Evolutionary conservation across 306 rosid genomes (phyloP).

Genomic region (Senna tora): DNA sequence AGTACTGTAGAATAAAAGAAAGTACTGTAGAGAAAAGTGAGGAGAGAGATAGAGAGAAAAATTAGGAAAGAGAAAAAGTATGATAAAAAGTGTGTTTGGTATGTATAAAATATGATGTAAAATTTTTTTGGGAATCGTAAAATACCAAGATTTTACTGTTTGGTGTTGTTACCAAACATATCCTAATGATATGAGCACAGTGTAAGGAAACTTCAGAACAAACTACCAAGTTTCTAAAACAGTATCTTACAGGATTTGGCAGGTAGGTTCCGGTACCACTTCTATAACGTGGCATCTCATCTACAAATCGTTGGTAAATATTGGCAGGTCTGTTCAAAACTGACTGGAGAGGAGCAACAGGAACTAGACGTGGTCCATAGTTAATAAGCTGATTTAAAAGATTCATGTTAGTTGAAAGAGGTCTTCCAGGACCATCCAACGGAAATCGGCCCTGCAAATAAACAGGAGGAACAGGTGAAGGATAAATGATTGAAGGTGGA

Average conservation of each 20-base stretch:
- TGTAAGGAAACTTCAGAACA: constrained; percentile 8
- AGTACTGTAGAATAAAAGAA: too few species aligned
- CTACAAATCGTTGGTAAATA: constrained; percentile 58
- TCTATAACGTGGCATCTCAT: constrained; percentile 70
- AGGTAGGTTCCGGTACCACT: constrained; percentile 87
- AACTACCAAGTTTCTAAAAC: not conserved
- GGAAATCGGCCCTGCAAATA: constrained; percentile 70
- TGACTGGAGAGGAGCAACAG: constrained; percentile 62
- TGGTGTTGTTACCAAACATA: too few species aligned
- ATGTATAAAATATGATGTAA: too few species aligned
- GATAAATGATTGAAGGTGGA: constrained; percentile 48
- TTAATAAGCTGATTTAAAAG: constrained; percentile 50
- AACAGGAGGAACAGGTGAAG: constrained; percentile 63
- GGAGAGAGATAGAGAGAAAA: too few species aligned
- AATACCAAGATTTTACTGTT: too few species aligned
- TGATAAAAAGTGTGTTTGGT: too few species aligned
- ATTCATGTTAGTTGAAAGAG: constrained; percentile 64
- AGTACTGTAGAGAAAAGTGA: too few species aligned
- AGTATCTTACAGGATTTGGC: constrained; percentile 79
- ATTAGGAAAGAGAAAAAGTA: too few species aligned
- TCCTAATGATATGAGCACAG: not conserved
- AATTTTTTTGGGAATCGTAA: too few species aligned
- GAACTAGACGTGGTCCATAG: constrained; percentile 65
- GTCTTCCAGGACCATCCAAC: constrained; percentile 86
- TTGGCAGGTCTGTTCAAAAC: constrained; percentile 63